phyloP scores from a whole-genome alignment of 2,329 filamentous ascomycete genomes.

The Claviceps lovelessii region DNA sequence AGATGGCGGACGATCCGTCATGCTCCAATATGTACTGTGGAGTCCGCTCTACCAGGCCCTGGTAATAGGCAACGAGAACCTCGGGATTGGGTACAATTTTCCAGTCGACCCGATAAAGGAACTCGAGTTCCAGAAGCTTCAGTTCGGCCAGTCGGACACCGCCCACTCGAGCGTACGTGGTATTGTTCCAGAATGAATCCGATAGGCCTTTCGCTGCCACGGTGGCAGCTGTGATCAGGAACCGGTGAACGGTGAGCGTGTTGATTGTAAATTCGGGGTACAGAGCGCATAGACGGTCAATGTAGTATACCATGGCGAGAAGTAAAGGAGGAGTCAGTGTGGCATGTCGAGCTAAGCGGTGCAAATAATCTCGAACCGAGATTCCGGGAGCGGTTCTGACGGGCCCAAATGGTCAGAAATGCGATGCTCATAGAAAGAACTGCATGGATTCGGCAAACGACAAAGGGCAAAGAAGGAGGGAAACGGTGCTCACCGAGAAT shows the following conservation, averaged over 20 bases:
- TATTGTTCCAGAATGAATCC: slow-evolving; percentile 97
- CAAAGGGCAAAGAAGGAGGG: too few relatives aligned
- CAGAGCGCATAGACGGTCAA: slow-evolving; percentile 80
- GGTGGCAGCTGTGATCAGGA: slow-evolving; percentile 87
- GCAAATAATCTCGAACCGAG: slow-evolving; percentile 84
- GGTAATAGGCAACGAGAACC: slow-evolving; percentile 84
- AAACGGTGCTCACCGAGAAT: slow-evolving; percentile 56
- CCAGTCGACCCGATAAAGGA: slow-evolving; percentile 86
- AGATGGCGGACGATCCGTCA: slow-evolving; percentile 13
- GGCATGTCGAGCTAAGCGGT: slow-evolving; percentile 83
- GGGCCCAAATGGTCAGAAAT: not conserved
- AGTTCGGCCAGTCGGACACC: slow-evolving; percentile 83
- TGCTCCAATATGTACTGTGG: slow-evolving; percentile 39
- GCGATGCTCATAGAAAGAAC: not conserved
- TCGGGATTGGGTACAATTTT: slow-evolving; percentile 93
- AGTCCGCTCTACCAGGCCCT: slow-evolving; percentile 60
- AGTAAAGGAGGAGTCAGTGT: slow-evolving; percentile 85
- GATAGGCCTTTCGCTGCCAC: slow-evolving; percentile 93
- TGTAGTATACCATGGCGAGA: slow-evolving; percentile 98
- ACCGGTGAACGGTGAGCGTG: slow-evolving; percentile 90
- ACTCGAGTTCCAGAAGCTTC: slow-evolving; percentile 83
- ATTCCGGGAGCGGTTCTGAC: slow-evolving; percentile 60
- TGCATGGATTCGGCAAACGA: not conserved
- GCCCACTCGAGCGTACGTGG: slow-evolving; percentile 85
- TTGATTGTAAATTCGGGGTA: slow-evolving; percentile 95